phyloP scores from a whole-genome alignment of 2,329 filamentous ascomycete genomes.

The Amphichorda felina region DNA sequence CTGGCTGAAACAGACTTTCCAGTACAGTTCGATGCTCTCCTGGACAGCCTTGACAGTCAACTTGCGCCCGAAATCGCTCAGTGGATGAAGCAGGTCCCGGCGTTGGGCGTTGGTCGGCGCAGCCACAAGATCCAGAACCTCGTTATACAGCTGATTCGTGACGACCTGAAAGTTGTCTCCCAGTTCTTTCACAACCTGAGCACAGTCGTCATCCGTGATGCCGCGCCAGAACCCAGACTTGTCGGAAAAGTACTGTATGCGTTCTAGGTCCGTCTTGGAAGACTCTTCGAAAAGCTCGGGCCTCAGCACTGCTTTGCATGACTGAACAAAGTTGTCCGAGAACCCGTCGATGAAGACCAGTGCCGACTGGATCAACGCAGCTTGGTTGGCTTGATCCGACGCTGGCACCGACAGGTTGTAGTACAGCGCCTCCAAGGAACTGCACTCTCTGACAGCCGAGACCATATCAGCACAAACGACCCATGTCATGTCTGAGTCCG shows the following conservation, averaged over 20 bases:
- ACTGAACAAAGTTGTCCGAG: conserved; percentile 54
- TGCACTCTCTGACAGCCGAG: conserved; percentile 70
- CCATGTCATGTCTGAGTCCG: conserved; percentile 63
- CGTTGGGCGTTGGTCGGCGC: conserved; percentile 31
- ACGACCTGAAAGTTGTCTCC: conserved; percentile 52
- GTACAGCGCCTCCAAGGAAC: conserved; percentile 60
- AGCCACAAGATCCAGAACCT: conserved; percentile 34
- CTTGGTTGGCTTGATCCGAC: conserved; percentile 38
- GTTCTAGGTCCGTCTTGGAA: conserved; percentile 56
- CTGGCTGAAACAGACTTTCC: conserved; percentile 68
- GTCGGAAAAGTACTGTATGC: conserved; percentile 69
- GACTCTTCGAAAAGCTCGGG: conserved; percentile 66
- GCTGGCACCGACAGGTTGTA: conserved; percentile 51
- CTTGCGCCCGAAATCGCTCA: conserved; percentile 68
- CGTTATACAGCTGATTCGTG: conserved; percentile 40
- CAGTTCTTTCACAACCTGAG: conserved; percentile 55
- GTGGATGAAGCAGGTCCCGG: conserved; percentile 33
- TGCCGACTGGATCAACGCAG: conserved; percentile 57
- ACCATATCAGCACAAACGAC: conserved; percentile 73
- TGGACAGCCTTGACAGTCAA: conserved; percentile 66
- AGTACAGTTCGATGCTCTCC: conserved; percentile 63
- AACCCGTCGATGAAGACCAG: conserved; percentile 59
- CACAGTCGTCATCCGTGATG: conserved; percentile 71
- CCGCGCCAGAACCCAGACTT: conserved; percentile 67
- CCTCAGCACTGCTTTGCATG: conserved; percentile 55